Evolutionary conservation across 371 early-diverging fungal species (phyloP), one percentile per base, ranked within the genome.

Genomic region (Mortierella sp.): DNA sequence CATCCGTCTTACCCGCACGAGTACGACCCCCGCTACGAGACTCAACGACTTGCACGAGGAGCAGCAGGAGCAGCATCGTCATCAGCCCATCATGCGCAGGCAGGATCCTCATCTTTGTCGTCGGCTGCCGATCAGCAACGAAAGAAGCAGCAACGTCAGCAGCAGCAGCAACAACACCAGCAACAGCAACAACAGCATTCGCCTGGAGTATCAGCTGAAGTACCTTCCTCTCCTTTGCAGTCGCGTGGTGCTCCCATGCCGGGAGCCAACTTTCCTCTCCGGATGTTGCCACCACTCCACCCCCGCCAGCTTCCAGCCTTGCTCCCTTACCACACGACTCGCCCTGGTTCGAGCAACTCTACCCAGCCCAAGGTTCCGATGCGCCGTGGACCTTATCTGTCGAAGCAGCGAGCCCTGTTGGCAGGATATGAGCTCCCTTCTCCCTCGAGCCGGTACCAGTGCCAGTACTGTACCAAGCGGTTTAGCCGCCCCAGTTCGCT

Each of bases 401-500:
- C 81, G 44, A 79, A 77, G 14, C 76, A 74, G 14, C 72, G 77
- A 28, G 84, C 79, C 11, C 77, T 77, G 26, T 75, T 76, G 53
- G 81, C 81, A n/a, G 84, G 79, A 34, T 64, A 81, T 37, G 87
- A 81, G 31, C 54, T 77, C 24, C 73, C 77, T 13, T 76, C 86
- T 11, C 69, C 79, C 13, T 88, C 85, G 86, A 75, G 86, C 34
- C 86, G 93, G 73, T 95, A 96, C 82, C 90, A 87, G 73, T 97
- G 97, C 77, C 82, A 86, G 10, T 88, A 88, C 44, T 97, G 97
- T 79, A 82, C 86, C 5, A 95, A 96, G 72, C 76, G 88, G 16
- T 97, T 97, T 79, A 92, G 92, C 59, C 93, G 96, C 28, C 97
- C 97, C 0, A 95, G 95, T 54, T 93, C 95, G 6, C 86, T 95